Evolutionary conservation across 768 basidiomycete genomes (phyloP).

Genomic region (Pseudohyphozyma bogoriensis): DNA sequence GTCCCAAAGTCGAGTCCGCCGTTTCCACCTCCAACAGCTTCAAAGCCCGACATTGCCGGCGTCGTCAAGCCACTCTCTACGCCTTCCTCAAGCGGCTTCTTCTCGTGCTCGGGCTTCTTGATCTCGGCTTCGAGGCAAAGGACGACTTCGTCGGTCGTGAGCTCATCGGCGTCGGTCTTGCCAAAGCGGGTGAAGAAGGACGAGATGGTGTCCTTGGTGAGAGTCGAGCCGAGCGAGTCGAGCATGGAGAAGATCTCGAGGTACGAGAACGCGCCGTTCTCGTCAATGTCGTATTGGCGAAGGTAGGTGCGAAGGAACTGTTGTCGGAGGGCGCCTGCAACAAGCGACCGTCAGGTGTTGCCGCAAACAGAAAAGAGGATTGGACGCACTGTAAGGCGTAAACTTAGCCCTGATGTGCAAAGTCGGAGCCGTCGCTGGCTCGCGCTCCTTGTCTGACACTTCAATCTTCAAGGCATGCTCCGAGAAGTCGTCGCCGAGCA

Average conservation of each 20-base stretch:
- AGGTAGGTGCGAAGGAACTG: slow-evolving; percentile 53
- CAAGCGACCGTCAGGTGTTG: neutral
- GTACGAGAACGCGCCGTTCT: slow-evolving; percentile 60
- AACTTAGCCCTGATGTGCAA: slow-evolving; percentile 80
- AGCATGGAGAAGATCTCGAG: slow-evolving; percentile 89
- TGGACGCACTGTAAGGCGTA: slow-evolving; percentile 57
- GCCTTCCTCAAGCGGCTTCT: slow-evolving; percentile 40
- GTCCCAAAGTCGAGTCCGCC: neutral
- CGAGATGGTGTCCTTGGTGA: slow-evolving; percentile 65
- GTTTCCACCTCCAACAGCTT: neutral
- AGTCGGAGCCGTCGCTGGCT: slow-evolving; percentile 40
- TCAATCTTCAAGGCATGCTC: slow-evolving; percentile 51
- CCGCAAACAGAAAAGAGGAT: neutral
- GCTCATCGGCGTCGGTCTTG: slow-evolving; percentile 54
- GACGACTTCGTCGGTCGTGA: slow-evolving; percentile 71
- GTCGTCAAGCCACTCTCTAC: too few relatives aligned
- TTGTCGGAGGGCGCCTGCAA: slow-evolving; percentile 58
- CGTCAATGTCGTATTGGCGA: slow-evolving; percentile 80
- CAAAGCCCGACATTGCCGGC: too few relatives aligned
- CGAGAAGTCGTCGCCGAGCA: slow-evolving; percentile 50
- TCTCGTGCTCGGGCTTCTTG: slow-evolving; percentile 59
- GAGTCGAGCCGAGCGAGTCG: slow-evolving; percentile 89
- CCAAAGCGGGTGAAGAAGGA: slow-evolving; percentile 65
- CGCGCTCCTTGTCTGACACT: slow-evolving; percentile 43
- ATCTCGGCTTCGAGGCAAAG: slow-evolving; percentile 77